Conservation (phyloP, 192 early-diverging fungal genomes). For the Diversispora epigaea region DNA sequence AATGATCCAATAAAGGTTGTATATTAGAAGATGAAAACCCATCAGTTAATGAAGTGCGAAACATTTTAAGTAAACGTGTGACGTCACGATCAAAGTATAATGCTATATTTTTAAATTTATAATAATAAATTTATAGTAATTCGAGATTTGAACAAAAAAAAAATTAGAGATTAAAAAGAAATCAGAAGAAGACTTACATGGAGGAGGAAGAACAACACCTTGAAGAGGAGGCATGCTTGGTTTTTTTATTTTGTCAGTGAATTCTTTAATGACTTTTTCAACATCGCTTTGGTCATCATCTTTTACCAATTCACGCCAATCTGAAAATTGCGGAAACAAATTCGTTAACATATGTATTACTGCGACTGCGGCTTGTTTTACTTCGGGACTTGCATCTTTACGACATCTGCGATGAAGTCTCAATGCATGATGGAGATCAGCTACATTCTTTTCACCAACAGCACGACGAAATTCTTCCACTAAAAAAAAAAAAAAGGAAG, state of each 20-base stretch:
- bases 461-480: conserved; percentile 87
- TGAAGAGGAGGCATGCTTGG: conserved; percentile 51
- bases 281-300: conserved; percentile 74
- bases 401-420: conserved; percentile 77
- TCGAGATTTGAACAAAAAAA: background rate
- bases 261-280: conserved; percentile 71
- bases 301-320: conserved; percentile 92
- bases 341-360: conserved; percentile 76
- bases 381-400: conserved; percentile 61
- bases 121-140: background rate
- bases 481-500: conserved; percentile 22
- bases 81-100: conserved; percentile 94
- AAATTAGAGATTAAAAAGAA: background rate
- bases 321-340: conserved; percentile 74
- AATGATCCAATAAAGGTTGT: conserved; percentile 65
- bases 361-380: conserved; percentile 74
- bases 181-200: conserved; percentile 39
- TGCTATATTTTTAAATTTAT: conserved; percentile 42
- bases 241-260: conserved; percentile 40
- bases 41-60: conserved; percentile 59
- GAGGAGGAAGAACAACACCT: conserved; percentile 57
- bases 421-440: conserved; percentile 77
- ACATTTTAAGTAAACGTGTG: conserved; percentile 86
- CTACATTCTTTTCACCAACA: conserved; percentile 72
- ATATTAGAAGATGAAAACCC: conserved; percentile 67